Evolutionary conservation across 805 yeast genomes (phyloP), one percentile per base, ranked within the genome.

Genomic region (Lipomyces japonicus): DNA sequence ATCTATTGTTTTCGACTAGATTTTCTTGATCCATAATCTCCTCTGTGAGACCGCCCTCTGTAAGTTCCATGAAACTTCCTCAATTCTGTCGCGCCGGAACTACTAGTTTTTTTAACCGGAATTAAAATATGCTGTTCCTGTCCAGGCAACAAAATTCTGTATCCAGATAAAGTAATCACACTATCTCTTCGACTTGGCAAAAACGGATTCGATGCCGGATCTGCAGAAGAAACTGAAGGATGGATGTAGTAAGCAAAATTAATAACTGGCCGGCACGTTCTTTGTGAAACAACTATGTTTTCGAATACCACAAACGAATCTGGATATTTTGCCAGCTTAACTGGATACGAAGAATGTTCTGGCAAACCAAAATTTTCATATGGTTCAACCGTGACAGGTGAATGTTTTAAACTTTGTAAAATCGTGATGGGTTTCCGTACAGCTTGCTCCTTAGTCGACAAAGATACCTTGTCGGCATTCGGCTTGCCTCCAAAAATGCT

Each of bases 171-270:
- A n/a, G 19, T 46, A 36, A 54, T 53, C 4, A 51, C 57, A 21
- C 58, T 57, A 6, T 48, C 46, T 21, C 58, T 37, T 28, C 58
- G 44, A 7, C 28, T 41, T n/a, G 57, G 53, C 23, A 36, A 51
- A 32, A 53, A 53, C 32, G 58, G 58, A 42, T 53, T 53, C 38
- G 58, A 52, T 9, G 45, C 52, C 12, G 58, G 58, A 19, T 57
- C 55, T 3, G 53, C 55, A 3, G 58, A 53, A 21, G 58, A 53
- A 12, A 53, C 51, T 4, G 55, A 57, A n/a, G 58, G 39, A 12
- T 57, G 38, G 19, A 53, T 44, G 19, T 46, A 42, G n/a, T 56
- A 50, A 7, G 44, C 46, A 26, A 53, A 51, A 22, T 44, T 51
- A 6, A 34, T 31, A 10, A 57, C 53, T 10, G 31, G 37, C 3